phyloP scores from a whole-genome alignment of 805 yeast species.

The Suhomyces emberorum region DNA sequence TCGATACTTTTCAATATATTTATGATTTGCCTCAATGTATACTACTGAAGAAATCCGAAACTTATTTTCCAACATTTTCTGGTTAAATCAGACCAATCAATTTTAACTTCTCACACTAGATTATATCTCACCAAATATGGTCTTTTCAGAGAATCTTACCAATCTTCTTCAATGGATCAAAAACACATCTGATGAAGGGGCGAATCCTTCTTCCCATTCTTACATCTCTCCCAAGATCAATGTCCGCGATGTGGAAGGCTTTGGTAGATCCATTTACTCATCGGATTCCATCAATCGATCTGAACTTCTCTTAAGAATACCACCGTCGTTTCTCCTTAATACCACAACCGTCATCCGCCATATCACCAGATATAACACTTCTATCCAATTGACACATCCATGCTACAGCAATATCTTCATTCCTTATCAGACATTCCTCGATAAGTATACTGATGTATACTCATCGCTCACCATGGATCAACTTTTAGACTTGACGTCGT shows the following conservation, averaged over 20 bases:
- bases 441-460: conserved; percentile 31
- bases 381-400: conserved; percentile 24
- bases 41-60: too few species aligned
- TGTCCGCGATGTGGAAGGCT: conserved; percentile 36
- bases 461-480: conserved; percentile 24
- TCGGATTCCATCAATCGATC: conserved; percentile 29
- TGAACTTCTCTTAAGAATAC: conserved; percentile 52
- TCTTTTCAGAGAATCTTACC: too few species aligned
- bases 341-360: conserved; percentile 46
- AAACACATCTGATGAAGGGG: conserved; percentile 19
- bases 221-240: conserved; percentile 39
- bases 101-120: too few species aligned
- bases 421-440: conserved; percentile 20
- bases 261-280: conserved; percentile 68
- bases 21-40: too few species aligned
- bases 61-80: too few species aligned
- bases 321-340: conserved; percentile 58
- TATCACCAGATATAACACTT: conserved; percentile 40
- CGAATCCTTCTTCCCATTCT: conserved; percentile 19
- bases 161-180: conserved; percentile 29
- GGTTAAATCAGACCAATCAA: too few species aligned
- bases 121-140: too few species aligned
- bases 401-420: conserved; percentile 18
- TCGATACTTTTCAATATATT: too few species aligned
- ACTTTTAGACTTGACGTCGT: conserved; percentile 49